Base-by-base conservation (phyloP, 2,329 filamentous ascomycete genomes). In the Harringtonia lauricola region DNA sequence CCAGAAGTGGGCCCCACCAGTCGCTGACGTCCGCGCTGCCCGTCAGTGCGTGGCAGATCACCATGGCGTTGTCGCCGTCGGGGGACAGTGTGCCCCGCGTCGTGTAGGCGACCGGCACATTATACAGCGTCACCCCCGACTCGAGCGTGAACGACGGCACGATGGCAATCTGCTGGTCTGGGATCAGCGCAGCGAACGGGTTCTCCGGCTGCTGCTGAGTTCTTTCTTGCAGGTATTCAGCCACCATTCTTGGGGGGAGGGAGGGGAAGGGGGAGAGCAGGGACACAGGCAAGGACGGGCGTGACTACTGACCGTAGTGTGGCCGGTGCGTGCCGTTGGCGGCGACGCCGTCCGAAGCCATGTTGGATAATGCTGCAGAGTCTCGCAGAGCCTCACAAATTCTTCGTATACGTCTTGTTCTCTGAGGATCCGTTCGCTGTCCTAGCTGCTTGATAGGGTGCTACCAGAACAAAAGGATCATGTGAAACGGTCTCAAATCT, bases 121-220 rank as follows among this genome's bases (percentile, higher is more conserved):
- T 92, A 53, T 74, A 67, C 18, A 98, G 72, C 1, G 76, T 83
- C 21, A 84, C 86, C 39, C 92, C 92, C 2, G 89, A 96, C 63
- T 98, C 92, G 52, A 98, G 83, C 9, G 83, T 88, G 62, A 95
- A 95, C 22, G 81, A 81, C 2, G 92, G 90, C 44, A 98, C 77
- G 48, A 92, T 77, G 45, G 84, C 87, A 57, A 94, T 83, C 43
- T 83, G 74, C 65, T 96, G 92, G 56, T 95, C 83, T 42, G 87
- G 82, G 42, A 98, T 94, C 57, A 96, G 72, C 51, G 73, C 66
- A 48, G 86, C 79, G 61, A 89, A 96, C 26, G 89, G 90, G 65
- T 96, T 98, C 67, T 95, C 90, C 56, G 85, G 80, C 64, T 95
- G 87, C 44, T 75, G 67, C 51, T 62, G 67, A 52, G 61, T 71